Conservation (phyloP, 495 filamentous ascomycete genomes). For the Immersiella caudata region DNA sequence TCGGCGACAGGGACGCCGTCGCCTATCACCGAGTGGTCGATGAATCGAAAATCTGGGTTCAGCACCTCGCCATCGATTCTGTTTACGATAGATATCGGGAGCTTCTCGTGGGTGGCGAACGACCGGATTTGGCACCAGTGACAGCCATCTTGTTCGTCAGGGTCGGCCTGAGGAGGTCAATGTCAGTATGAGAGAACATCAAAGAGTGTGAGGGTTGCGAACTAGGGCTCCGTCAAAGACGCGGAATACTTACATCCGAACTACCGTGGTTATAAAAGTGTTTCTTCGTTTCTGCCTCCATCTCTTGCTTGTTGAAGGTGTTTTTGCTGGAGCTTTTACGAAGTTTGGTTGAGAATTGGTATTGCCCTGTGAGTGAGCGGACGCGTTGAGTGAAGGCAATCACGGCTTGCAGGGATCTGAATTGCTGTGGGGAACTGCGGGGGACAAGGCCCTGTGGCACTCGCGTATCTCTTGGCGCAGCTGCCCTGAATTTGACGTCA, state of each 20-base stretch:
- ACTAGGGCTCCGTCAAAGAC: not conserved
- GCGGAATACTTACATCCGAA: slow-evolving; percentile 33
- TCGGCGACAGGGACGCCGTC: slow-evolving; percentile 50
- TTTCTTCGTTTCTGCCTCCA: slow-evolving; percentile 41
- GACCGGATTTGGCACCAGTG: slow-evolving; percentile 56
- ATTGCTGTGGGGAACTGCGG: slow-evolving; percentile 6
- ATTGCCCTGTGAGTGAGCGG: not conserved
- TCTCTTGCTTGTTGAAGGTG: slow-evolving; percentile 16
- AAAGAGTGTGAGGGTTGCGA: not conserved
- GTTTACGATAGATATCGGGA: slow-evolving; percentile 55
- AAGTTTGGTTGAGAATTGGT: not conserved
- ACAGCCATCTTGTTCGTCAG: slow-evolving; percentile 41
- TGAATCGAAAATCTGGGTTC: slow-evolving; percentile 57
- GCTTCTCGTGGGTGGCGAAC: slow-evolving; percentile 42
- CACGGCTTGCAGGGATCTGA: slow-evolving; percentile 13
- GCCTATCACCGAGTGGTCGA: slow-evolving; percentile 49
- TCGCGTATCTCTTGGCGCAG: not conserved
- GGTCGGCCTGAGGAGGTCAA: slow-evolving; percentile 25
- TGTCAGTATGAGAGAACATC: not conserved
- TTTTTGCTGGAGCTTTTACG: not conserved
- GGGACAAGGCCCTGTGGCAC: not conserved
- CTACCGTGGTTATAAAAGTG: slow-evolving; percentile 50
- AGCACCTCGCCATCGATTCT: slow-evolving; percentile 42
- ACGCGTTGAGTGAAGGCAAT: not conserved
- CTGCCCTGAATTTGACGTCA: slow-evolving; percentile 4